phyloP scores from a whole-genome alignment of 352 stramenopile species.

The Phytophthora hybrid region DNA sequence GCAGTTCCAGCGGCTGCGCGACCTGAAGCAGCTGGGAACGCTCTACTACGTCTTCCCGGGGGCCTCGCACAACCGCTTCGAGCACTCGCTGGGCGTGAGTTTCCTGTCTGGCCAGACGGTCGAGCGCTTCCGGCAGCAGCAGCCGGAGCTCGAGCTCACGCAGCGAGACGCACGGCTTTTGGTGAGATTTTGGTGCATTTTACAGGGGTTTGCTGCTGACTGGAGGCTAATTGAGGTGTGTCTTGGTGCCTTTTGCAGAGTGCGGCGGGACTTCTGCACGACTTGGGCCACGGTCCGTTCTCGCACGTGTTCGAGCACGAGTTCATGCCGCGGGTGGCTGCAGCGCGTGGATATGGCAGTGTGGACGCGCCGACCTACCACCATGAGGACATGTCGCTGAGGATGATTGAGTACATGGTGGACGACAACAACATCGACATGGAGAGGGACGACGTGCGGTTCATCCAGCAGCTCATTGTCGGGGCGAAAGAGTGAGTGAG shows the following conservation, averaged over 20 bases:
- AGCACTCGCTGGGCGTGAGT: conserved; percentile 96
- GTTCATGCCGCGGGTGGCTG: conserved; percentile 80
- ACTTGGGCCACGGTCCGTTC: conserved; percentile 95
- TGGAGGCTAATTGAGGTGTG: conserved; percentile 1
- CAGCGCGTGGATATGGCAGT: conserved; percentile 40
- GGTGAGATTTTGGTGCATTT: conserved; percentile 33
- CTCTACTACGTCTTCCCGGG: conserved; percentile 90
- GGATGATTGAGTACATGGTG: conserved; percentile 84
- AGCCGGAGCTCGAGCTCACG: conserved; percentile 92
- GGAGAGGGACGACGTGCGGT: conserved; percentile 68
- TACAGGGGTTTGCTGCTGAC: background rate
- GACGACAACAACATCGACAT: conserved; percentile 86
- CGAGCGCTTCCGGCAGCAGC: conserved; percentile 80
- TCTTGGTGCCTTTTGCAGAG: conserved; percentile 43
- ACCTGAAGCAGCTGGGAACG: conserved; percentile 95
- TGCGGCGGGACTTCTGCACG: conserved; percentile 82
- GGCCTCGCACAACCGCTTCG: conserved; percentile 95
- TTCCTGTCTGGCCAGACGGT: conserved; percentile 93
- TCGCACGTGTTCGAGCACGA: conserved; percentile 96
- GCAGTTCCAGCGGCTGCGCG: conserved; percentile 95
- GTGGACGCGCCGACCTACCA: conserved; percentile 49
- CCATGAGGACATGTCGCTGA: conserved; percentile 87
- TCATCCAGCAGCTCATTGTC: conserved; percentile 86
- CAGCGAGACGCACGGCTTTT: conserved; percentile 80
- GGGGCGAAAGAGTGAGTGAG: conserved; percentile 69